These are phyloP conservation scores for Cladorrhinum sp. DNA, from an alignment of 2,329 filamentous ascomycete genomes.

Conservation along the genomic window DNA sequence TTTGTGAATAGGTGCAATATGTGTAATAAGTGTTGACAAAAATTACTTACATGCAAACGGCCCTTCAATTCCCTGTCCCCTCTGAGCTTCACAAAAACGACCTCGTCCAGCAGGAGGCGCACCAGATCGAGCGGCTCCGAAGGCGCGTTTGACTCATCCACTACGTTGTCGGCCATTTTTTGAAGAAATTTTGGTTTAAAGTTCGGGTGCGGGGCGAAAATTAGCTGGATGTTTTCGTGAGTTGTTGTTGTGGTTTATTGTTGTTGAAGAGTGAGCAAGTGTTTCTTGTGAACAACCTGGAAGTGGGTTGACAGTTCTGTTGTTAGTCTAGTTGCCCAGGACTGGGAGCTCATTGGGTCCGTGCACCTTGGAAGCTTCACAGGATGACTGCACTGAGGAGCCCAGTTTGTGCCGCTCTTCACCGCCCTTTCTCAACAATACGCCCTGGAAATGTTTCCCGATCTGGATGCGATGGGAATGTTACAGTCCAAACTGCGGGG, in stretches of 20 bases:
- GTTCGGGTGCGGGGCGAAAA: background rate
- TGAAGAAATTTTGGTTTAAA: background rate
- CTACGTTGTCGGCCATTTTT: slow-evolving; percentile 87
- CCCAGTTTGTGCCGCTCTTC: background rate
- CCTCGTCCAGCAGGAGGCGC: slow-evolving; percentile 88
- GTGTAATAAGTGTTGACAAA: background rate
- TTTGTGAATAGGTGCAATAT: too few relatives aligned
- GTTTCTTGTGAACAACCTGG: background rate
- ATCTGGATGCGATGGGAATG: background rate
- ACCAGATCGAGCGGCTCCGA: slow-evolving; percentile 95
- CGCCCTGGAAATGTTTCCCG: background rate
- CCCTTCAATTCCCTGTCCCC: slow-evolving; percentile 95
- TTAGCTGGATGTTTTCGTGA: background rate
- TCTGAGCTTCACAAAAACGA: slow-evolving; percentile 94
- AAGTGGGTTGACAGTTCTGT: background rate
- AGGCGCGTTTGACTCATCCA: slow-evolving; percentile 68
- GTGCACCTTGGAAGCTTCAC: background rate
- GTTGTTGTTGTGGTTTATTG: background rate
- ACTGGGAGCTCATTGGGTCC: background rate
- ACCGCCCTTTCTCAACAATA: background rate
- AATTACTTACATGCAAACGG: slow-evolving; percentile 74
- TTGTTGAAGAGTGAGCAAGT: background rate
- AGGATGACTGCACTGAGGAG: background rate
- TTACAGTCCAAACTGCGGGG: too few relatives aligned
- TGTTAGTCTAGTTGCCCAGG: background rate